Base-by-base conservation (phyloP, 495 filamentous ascomycete genomes). In the Penicillium daleae region DNA sequence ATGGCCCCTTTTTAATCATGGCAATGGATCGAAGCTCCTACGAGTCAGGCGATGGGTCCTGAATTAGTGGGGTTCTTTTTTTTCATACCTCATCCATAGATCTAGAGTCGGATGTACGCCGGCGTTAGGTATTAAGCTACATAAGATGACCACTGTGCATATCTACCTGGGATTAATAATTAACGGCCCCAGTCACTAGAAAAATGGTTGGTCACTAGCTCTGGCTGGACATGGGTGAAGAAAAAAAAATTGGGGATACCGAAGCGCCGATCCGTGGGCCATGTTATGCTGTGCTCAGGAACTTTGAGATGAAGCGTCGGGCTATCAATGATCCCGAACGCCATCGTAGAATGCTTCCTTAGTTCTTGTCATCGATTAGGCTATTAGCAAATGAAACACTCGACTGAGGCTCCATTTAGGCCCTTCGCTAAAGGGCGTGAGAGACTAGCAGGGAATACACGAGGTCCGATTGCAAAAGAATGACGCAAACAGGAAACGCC, bases 91-190 rank as follows among this genome's bases (percentile, higher is more conserved):
- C 7, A 17, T 42, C 27, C 21, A 13, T 17, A 54, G 21, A 27
- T 33, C 2, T n/a, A 24, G 19, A 35, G 3, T 13, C 58, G 50
- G 58, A 60, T 24, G 37, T 54, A 42, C 9, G 51, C 56, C 49
- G 62, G 57, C 6, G 53, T 40, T 57, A 42, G 31, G 52, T 44
- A 42, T 59, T 37, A 22, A 39, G 26, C 22, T 56, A 53, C 57
- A 56, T 53, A 57, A 57, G 29, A 0, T 54, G 17, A 6, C 32
- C 29, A 33, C 49, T 19, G 17, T 65, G 63, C 63, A 59, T 58
- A 61, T 61, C 29, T 31, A 17, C 6, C 21, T 31, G 31, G 24
- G 24, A 52, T 8, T 15, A 52, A 26, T 9, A 29, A 29, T 17
- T 8, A 48, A 55, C 10, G 26, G n/a, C 37, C 51, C 49, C 24